Evolutionary conservation across 352 stramenopile species (phyloP).

Genomic region (Achlya hypogyna): DNA sequence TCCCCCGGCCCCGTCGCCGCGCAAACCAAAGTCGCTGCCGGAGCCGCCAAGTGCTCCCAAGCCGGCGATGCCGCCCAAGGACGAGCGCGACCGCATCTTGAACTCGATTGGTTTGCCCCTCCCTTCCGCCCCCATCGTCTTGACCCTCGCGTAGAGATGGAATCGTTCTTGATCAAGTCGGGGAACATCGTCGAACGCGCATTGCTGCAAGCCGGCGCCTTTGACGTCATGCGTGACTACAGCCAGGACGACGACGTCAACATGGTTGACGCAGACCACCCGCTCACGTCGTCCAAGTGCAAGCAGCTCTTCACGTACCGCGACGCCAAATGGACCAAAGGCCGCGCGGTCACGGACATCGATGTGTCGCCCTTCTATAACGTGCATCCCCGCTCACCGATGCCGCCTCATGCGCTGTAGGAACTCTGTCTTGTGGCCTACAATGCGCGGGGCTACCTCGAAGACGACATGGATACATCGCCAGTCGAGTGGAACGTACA

Average conservation of each 20-base stretch:
- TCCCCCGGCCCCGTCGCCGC: not conserved
- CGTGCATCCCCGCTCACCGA: constrained; percentile 45
- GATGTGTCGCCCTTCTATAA: constrained; percentile 78
- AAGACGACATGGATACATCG: constrained; percentile 35
- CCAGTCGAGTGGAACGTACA: constrained; percentile 38
- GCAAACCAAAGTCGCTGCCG: not conserved
- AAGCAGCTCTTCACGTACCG: constrained; percentile 65
- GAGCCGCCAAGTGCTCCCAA: not conserved
- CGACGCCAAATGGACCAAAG: constrained; percentile 74
- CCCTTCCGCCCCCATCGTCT: not conserved
- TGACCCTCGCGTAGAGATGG: constrained; percentile 47
- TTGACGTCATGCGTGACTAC: constrained; percentile 82
- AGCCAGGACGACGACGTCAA: constrained; percentile 30
- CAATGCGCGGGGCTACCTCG: constrained; percentile 15
- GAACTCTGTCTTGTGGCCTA: constrained; percentile 20
- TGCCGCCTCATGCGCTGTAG: not conserved
- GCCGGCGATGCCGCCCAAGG: constrained; percentile 1
- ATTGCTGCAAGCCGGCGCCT: constrained; percentile 64
- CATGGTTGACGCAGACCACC: constrained; percentile 49
- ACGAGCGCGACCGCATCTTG: constrained; percentile 12
- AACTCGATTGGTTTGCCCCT: not conserved
- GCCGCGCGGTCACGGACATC: constrained; percentile 72
- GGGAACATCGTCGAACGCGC: constrained; percentile 74
- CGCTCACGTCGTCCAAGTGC: constrained; percentile 39
- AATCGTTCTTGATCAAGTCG: constrained; percentile 62